These are phyloP conservation scores for Spathaspora girioi DNA, from an alignment of 805 yeast genomes.

Conservation along the genomic window DNA sequence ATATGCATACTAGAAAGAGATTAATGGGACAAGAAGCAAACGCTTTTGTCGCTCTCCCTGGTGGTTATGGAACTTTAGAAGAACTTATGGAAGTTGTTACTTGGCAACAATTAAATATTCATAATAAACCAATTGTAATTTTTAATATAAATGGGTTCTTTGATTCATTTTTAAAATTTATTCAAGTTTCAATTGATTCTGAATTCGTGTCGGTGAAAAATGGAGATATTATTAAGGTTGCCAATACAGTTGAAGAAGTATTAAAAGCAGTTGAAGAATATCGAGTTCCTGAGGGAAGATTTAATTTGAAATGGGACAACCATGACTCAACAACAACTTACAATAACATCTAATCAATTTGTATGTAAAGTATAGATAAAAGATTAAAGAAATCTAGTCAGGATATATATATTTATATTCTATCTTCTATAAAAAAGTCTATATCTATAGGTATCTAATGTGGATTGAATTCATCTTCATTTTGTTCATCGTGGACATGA, in stretches of 20 bases:
- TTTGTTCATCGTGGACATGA: conserved; percentile 29
- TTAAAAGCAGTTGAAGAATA: conserved; percentile 57
- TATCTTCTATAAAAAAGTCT: not conserved
- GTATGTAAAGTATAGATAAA: not conserved
- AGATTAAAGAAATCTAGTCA: not conserved
- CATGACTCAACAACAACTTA: conserved; percentile 2
- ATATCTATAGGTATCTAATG: conserved; percentile 2
- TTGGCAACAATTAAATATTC: conserved; percentile 88
- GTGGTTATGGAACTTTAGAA: conserved; percentile 88
- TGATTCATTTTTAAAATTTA: conserved; percentile 62
- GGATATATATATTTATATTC: not conserved
- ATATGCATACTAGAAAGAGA: conserved; percentile 87
- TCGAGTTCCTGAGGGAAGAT: conserved; percentile 67
- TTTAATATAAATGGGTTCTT: conserved; percentile 79
- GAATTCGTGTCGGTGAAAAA: conserved; percentile 71
- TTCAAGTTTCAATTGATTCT: conserved; percentile 52
- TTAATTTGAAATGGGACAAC: conserved; percentile 64
- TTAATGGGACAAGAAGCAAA: conserved; percentile 84
- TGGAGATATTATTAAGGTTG: conserved; percentile 66
- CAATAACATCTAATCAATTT: conserved; percentile 4
- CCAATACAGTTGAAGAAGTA: conserved; percentile 66
- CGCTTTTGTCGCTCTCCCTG: conserved; percentile 87
- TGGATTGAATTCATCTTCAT: conserved; percentile 7
- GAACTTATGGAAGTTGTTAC: conserved; percentile 88
- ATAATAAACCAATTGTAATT: conserved; percentile 73